These are phyloP conservation scores for Petunia axillaris DNA, from an alignment of 257 asterid genomes.

Conservation along the genomic window DNA sequence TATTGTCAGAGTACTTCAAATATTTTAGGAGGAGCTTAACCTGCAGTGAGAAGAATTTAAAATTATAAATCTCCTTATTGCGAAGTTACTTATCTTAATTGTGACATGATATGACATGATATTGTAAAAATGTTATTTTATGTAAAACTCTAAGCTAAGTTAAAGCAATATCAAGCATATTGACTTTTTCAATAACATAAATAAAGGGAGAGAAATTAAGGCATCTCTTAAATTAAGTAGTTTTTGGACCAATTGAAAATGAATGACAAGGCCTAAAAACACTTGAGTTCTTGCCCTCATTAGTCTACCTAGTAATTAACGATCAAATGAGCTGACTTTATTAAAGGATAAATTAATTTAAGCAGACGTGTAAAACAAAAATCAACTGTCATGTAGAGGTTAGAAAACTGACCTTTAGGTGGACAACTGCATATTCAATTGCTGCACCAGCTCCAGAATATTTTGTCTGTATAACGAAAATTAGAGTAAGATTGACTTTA, in stretches of 20 bases:
- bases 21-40: neutral
- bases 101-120: too few relatives aligned
- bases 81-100: too few relatives aligned
- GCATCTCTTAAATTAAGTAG: constrained; percentile 4
- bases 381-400: constrained; percentile 4
- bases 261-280: constrained; percentile 1
- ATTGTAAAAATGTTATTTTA: too few relatives aligned
- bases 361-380: constrained; percentile 26
- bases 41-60: too few relatives aligned
- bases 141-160: too few relatives aligned
- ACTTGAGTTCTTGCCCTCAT: neutral
- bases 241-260: constrained; percentile 18
- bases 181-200: neutral
- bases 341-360: neutral
- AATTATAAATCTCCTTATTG: too few relatives aligned
- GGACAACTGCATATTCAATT: constrained; percentile 83
- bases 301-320: neutral
- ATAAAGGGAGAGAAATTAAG: neutral
- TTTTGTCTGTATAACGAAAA: constrained; percentile 51
- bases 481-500: neutral
- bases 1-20: neutral
- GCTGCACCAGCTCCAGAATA: constrained; percentile 88
- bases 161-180: neutral
- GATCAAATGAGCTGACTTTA: neutral
- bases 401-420: constrained; percentile 60